phyloP scores from a whole-genome alignment of 352 stramenopile species.

The Pythium volutum region DNA sequence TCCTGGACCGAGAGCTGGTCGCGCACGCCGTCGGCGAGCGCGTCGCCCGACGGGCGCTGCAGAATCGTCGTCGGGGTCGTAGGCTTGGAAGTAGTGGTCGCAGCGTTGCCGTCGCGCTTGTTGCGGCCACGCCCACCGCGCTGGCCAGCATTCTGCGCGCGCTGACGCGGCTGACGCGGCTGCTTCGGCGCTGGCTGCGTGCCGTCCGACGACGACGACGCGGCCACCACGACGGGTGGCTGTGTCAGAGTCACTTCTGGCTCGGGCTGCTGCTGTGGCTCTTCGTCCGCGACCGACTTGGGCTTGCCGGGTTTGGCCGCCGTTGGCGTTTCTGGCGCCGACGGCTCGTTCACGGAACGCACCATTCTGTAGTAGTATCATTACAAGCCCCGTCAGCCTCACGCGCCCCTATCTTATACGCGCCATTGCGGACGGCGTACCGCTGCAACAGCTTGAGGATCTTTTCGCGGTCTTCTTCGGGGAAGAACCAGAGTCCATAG shows the following conservation, averaged over 20 bases:
- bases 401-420: too few relatives aligned
- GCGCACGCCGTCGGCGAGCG: neutral
- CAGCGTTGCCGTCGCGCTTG: conserved; percentile 34
- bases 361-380: conserved; percentile 44
- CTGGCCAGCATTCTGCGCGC: conserved; percentile 22
- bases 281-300: conserved; percentile 14
- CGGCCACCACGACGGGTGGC: neutral
- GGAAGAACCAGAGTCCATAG: conserved; percentile 87
- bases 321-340: conserved; percentile 18
- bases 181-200: conserved; percentile 19
- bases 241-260: conserved; percentile 9
- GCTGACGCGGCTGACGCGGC: conserved; percentile 16
- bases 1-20: conserved; percentile 11
- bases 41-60: conserved; percentile 33
- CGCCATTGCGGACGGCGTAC: conserved; percentile 25
- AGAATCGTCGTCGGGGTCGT: conserved; percentile 57
- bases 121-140: conserved; percentile 19
- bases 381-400: too few relatives aligned
- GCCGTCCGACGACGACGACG: neutral
- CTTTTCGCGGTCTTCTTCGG: conserved; percentile 79
- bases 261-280: conserved; percentile 7
- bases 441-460: conserved; percentile 70
- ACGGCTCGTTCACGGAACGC: conserved; percentile 46
- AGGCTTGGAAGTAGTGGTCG: conserved; percentile 32
- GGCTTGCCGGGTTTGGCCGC: neutral